A percentile compares a stretch with the other conserved stretches of the same genome.
These are phyloP conservation scores for Tuber indicum DNA, from an alignment of 495 filamentous ascomycete genomes.

Conservation along the genomic window DNA sequence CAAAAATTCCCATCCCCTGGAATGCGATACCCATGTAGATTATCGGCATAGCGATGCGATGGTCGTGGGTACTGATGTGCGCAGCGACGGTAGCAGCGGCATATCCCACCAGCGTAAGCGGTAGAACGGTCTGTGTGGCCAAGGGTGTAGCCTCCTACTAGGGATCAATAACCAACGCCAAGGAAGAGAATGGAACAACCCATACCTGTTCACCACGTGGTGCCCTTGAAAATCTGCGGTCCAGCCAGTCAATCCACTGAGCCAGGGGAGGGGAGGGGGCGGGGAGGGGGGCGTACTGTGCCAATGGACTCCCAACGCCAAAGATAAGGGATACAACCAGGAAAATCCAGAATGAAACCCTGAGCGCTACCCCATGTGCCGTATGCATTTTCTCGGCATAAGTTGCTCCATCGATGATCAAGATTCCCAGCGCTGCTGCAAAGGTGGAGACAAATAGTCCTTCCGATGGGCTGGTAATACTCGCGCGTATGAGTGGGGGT, in stretches of 20 bases:
- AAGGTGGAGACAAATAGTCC: constrained; percentile 36
- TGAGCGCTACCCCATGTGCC: constrained; percentile 19
- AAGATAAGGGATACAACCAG: constrained; percentile 30
- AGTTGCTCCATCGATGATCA: constrained; percentile 36
- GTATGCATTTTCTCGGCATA: constrained; percentile 38
- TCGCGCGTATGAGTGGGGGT: constrained; percentile 26
- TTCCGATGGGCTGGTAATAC: constrained; percentile 29
- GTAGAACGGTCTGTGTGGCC: constrained; percentile 28
- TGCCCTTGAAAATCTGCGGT: constrained; percentile 22
- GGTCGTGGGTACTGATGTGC: constrained; percentile 16
- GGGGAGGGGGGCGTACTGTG: constrained; percentile 21
- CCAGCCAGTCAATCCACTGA: neutral
- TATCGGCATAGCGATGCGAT: constrained; percentile 29
- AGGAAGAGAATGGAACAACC: neutral
- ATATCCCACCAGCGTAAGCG: constrained; percentile 36
- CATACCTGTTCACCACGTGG: constrained; percentile 12
- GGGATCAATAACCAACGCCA: neutral
- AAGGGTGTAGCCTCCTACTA: constrained; percentile 24
- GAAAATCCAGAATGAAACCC: constrained; percentile 38
- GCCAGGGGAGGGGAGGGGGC: constrained; percentile 2
- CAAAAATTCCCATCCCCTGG: constrained; percentile 35
- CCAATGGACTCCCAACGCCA: constrained; percentile 29
- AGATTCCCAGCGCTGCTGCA: constrained; percentile 34
- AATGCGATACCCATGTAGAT: constrained; percentile 32
- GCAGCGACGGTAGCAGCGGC: constrained; percentile 29